phyloP scores from a whole-genome alignment of 2,329 filamentous ascomycete species.

The Drechmeria coniospora region DNA sequence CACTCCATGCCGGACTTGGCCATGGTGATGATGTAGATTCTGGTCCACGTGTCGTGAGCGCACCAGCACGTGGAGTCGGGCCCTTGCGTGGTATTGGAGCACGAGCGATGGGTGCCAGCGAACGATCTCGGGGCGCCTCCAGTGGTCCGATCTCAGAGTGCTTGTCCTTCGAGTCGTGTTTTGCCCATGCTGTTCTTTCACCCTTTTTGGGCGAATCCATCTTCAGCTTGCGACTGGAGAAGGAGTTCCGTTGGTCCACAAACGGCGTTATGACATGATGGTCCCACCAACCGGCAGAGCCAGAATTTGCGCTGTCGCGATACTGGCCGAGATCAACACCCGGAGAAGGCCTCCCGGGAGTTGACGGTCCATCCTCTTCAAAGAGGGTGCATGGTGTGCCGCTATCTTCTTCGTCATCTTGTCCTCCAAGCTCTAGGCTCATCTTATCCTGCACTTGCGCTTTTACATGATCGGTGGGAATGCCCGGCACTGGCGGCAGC shows the following conservation, averaged over 20 bases:
- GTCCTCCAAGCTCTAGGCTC: conserved; percentile 16
- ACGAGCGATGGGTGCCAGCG: conserved; percentile 19
- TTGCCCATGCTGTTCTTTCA: conserved; percentile 23
- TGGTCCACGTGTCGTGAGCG: conserved; percentile 2
- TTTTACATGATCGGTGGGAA: conserved; percentile 31
- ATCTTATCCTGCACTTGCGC: conserved; percentile 18
- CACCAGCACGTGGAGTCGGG: conserved; percentile 13
- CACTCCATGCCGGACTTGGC: not conserved
- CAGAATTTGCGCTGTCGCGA: conserved; percentile 36
- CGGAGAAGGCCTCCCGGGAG: conserved; percentile 22
- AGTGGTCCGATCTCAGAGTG: conserved; percentile 7
- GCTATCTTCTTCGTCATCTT: conserved; percentile 32
- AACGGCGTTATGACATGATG: conserved; percentile 62
- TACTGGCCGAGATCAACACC: conserved; percentile 21
- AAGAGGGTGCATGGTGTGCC: conserved; percentile 51
- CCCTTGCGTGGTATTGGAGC: conserved; percentile 20
- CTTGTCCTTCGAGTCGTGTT: conserved; percentile 5
- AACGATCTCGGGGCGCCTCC: conserved; percentile 5
- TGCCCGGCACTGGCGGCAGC: conserved; percentile 43
- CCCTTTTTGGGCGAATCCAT: conserved; percentile 14
- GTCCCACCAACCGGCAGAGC: conserved; percentile 64
- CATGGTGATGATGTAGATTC: conserved; percentile 1
- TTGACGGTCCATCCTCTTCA: conserved; percentile 46
- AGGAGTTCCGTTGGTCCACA: conserved; percentile 26
- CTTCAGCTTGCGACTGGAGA: conserved; percentile 22